Evolutionary conservation across 2,329 filamentous ascomycete genomes (phyloP), one percentile per base, ranked within the genome.

Genomic region (Colletotrichum siamense): DNA sequence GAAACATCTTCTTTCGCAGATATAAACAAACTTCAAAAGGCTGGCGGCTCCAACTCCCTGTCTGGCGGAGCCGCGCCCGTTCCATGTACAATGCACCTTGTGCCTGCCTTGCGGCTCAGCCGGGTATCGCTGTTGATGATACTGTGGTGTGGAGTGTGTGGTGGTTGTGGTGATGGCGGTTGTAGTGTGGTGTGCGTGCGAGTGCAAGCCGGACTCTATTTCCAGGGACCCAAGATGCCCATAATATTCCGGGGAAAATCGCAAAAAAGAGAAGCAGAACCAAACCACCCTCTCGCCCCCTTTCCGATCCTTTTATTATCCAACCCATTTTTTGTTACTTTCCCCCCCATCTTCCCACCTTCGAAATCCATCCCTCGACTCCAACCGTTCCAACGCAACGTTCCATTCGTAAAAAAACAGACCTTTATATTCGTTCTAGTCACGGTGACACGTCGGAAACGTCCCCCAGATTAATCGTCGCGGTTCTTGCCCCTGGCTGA

Each of bases 91-190:
- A 73, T 77, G 64, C 68, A 77, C 69, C 73, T 34, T 63, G 57
- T 64, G 49, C 64, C 30, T 12, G 22, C 67, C 73, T 75, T 63
- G 59, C 57, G 73, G 73, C 59, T 28, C 24, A 24, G 73, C 69
- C 67, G 64, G 68, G 73, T 76, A 73, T 77, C 73, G 73, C 73
- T 77, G 44, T 68, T 76, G 72, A 77, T 77, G 76, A 74, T 67
- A 74, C 75, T 76, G 69, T 63, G 36, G 67, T 71, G 49, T 75
- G 34, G 30, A 30, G 34, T 75, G 28, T 62, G 28, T 22, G 18
- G 44, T n/a, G 44, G 44, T 49, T 6, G n/a, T 44, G 39, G 39
- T n/a, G 39, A 49, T 49, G 44, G 44, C 44, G 18, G 44, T 22
- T 22, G 18, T 44, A 44, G 28, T 62, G 28, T 34, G 9, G 59